These are phyloP conservation scores for Clavispora fructus DNA, from an alignment of 805 yeast genomes.

Conservation along the genomic window DNA sequence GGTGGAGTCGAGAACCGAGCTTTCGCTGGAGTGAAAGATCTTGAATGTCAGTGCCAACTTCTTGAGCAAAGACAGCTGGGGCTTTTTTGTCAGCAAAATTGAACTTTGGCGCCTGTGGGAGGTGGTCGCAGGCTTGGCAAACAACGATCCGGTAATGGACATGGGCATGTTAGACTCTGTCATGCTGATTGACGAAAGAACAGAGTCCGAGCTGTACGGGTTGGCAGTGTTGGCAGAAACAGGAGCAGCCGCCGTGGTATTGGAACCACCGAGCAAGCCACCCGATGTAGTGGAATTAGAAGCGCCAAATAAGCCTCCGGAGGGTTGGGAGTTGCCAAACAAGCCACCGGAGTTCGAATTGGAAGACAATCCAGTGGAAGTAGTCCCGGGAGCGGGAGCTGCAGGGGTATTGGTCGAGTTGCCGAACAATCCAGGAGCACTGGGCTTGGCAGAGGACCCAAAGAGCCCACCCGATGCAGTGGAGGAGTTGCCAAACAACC, in stretches of 20 bases:
- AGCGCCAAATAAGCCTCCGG: slow-evolving; percentile 8
- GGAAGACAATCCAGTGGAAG: neutral
- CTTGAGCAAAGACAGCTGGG: slow-evolving; percentile 23
- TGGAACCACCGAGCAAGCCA: neutral
- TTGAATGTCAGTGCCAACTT: slow-evolving; percentile 33
- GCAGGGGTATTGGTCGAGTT: neutral
- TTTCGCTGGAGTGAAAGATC: slow-evolving; percentile 20
- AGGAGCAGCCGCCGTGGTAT: neutral
- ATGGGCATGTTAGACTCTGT: slow-evolving; percentile 24
- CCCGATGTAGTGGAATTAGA: neutral
- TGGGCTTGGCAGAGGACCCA: slow-evolving; percentile 1
- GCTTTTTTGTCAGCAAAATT: slow-evolving; percentile 12
- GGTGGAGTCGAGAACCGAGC: slow-evolving; percentile 2
- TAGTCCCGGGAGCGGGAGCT: neutral
- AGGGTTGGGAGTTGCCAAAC: slow-evolving; percentile 4
- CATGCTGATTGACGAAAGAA: slow-evolving; percentile 18
- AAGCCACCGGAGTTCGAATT: slow-evolving; percentile 3
- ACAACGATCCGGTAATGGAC: slow-evolving; percentile 27
- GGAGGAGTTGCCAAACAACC: neutral
- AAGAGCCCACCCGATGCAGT: slow-evolving; percentile 6
- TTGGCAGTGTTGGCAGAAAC: slow-evolving; percentile 11
- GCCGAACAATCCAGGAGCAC: slow-evolving; percentile 1
- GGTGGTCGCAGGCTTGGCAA: slow-evolving; percentile 8
- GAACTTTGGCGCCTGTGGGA: slow-evolving; percentile 2
- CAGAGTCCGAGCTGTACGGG: slow-evolving; percentile 27